Evolutionary conservation across 345 rosid genomes (phyloP).

Genomic region (Citrus australasica): DNA sequence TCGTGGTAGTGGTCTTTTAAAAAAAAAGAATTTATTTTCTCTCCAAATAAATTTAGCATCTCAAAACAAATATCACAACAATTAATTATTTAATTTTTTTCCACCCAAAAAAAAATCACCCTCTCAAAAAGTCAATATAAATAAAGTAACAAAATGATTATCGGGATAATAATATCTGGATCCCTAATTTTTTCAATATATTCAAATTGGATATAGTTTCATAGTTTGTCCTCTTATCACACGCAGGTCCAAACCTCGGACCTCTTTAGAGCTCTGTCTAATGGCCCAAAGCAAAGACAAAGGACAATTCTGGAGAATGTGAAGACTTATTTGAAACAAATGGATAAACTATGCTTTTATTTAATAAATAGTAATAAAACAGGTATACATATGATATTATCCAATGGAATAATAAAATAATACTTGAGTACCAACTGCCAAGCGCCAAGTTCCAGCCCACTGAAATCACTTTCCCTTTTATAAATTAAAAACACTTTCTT

Average conservation of each 20-base stretch:
- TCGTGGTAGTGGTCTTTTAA: background rate
- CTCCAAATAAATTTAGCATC: background rate
- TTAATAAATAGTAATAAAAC: background rate
- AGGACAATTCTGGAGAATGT: background rate
- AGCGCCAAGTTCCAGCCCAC: background rate
- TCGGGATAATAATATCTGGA: background rate
- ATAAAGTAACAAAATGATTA: background rate
- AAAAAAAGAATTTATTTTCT: background rate
- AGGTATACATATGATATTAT: fast-evolving
- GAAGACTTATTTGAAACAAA: too few relatives aligned
- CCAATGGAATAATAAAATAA: background rate
- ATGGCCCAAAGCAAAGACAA: too few relatives aligned
- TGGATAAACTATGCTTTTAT: background rate
- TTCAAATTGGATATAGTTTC: too few relatives aligned
- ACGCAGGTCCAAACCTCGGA: too few relatives aligned
- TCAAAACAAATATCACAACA: background rate
- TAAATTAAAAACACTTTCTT: background rate
- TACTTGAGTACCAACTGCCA: background rate
- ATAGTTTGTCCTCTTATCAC: too few relatives aligned
- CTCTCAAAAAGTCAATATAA: background rate
- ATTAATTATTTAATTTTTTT: background rate
- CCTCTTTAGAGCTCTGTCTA: too few relatives aligned
- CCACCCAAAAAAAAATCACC: fast-evolving
- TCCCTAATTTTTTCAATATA: background rate
- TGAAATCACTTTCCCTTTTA: background rate